phyloP scores from a whole-genome alignment of 2,329 filamentous ascomycete species.

The Scedosporium boydii region DNA sequence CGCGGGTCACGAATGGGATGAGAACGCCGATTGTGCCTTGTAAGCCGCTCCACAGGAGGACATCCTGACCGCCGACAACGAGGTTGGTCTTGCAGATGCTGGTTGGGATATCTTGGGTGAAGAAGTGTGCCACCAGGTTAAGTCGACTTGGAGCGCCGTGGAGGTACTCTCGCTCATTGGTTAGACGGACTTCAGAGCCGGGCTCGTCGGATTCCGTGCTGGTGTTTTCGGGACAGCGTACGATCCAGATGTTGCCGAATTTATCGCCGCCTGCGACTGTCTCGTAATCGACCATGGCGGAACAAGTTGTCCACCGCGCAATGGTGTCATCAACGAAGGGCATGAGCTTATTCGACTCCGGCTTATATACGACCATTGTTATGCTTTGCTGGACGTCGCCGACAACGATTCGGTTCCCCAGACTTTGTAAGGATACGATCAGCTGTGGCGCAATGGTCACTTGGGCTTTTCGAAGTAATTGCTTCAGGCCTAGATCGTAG shows the following conservation, averaged over 20 bases:
- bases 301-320: conserved; percentile 81
- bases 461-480: conserved; percentile 86
- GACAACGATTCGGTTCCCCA: conserved; percentile 83
- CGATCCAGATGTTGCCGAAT: conserved; percentile 91
- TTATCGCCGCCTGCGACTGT: conserved; percentile 92
- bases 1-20: conserved; percentile 81
- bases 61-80: conserved; percentile 82
- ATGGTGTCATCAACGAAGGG: conserved; percentile 88
- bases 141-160: conserved; percentile 81
- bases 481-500: conserved; percentile 88
- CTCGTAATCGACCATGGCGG: conserved; percentile 95
- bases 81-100: conserved; percentile 82
- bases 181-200: conserved; percentile 74
- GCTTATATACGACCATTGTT: conserved; percentile 89
- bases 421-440: conserved; percentile 82
- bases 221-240: conserved; percentile 77
- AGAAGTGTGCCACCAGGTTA: conserved; percentile 80
- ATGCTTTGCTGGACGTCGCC: conserved; percentile 89
- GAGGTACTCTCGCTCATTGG: conserved; percentile 82
- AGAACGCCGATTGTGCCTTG: conserved; percentile 92
- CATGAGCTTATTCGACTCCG: conserved; percentile 81
- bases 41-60: conserved; percentile 86
- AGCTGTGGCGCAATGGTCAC: conserved; percentile 67
- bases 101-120: conserved; percentile 83
- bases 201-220: conserved; percentile 90